Conservation (phyloP, 495 filamentous ascomycete species). For the Staphylotrichum longicolle region DNA sequence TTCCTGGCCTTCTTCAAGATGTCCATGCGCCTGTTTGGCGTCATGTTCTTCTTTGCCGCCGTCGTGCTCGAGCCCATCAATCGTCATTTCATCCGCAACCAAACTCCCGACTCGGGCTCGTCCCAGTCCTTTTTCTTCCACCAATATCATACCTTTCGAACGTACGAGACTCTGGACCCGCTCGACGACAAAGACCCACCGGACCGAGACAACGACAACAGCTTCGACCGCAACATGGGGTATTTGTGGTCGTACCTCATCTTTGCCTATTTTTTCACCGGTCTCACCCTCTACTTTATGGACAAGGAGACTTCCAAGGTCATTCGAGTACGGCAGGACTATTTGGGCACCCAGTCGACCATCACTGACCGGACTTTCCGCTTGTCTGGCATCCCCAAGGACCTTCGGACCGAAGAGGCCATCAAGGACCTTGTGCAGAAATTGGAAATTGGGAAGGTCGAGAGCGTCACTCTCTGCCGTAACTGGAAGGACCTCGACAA, state of each 20-base stretch:
- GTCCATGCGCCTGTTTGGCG: conserved; percentile 75
- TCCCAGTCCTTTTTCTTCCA: conserved; percentile 14
- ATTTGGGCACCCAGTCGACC: conserved; percentile 88
- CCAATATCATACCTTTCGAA: conserved; percentile 17
- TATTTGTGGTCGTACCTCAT: conserved; percentile 93
- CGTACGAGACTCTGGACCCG: background rate
- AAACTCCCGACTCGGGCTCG: conserved; percentile 12
- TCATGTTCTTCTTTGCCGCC: conserved; percentile 75
- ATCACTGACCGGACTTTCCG: conserved; percentile 92
- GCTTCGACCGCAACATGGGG: conserved; percentile 35
- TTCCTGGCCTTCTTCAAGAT: conserved; percentile 95
- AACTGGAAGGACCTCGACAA: conserved; percentile 83
- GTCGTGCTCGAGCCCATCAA: conserved; percentile 84
- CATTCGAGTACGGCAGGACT: conserved; percentile 81
- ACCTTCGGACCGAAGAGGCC: conserved; percentile 74
- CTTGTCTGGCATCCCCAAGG: conserved; percentile 80
- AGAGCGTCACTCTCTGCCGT: conserved; percentile 80
- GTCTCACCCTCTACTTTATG: conserved; percentile 77
- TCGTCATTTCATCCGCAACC: conserved; percentile 50
- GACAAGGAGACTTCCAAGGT: conserved; percentile 77
- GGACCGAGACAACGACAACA: conserved; percentile 34
- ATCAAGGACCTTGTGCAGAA: conserved; percentile 87
- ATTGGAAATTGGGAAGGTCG: conserved; percentile 88
- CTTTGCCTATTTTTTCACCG: conserved; percentile 89
- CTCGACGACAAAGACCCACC: background rate